Evolutionary conservation across 2,329 filamentous ascomycete genomes (phyloP).

Genomic region (Sporothrix humicola): DNA sequence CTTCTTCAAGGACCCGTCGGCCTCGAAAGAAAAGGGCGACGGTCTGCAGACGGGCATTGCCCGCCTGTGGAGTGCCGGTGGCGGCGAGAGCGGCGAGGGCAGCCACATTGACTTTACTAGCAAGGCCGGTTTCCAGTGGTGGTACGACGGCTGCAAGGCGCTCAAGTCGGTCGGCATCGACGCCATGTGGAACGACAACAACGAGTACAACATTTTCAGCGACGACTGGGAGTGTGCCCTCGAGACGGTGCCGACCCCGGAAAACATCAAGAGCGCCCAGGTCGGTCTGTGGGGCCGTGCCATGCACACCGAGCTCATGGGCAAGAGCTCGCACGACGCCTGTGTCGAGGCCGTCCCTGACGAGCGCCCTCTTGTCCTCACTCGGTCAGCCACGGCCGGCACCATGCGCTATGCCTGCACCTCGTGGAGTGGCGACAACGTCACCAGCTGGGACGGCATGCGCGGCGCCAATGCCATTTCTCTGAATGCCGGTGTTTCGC

Average conservation of each 20-base stretch:
- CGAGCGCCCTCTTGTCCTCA: constrained; percentile 70
- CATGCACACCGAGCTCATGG: constrained; percentile 73
- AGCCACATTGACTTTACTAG: constrained; percentile 77
- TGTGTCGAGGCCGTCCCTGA: constrained; percentile 63
- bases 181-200: constrained; percentile 81
- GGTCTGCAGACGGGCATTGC: constrained; percentile 54
- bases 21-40: not conserved
- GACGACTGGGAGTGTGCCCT: constrained; percentile 70
- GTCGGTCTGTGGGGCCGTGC: constrained; percentile 73
- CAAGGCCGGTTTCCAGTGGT: constrained; percentile 69
- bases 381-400: constrained; percentile 71
- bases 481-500: constrained; percentile 69
- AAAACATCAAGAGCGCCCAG: constrained; percentile 46
- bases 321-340: constrained; percentile 72
- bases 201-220: constrained; percentile 71
- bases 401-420: constrained; percentile 73
- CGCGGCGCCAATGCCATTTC: constrained; percentile 72
- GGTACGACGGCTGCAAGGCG: constrained; percentile 69
- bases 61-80: constrained; percentile 73
- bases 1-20: constrained; percentile 64
- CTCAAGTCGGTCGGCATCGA: constrained; percentile 70
- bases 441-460: constrained; percentile 76
- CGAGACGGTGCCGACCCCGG: constrained; percentile 48
- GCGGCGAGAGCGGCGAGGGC: constrained; percentile 71
- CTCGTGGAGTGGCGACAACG: constrained; percentile 76